Evolutionary conservation across 345 rosid species (phyloP).

Genomic region (Brassica rapa): DNA sequence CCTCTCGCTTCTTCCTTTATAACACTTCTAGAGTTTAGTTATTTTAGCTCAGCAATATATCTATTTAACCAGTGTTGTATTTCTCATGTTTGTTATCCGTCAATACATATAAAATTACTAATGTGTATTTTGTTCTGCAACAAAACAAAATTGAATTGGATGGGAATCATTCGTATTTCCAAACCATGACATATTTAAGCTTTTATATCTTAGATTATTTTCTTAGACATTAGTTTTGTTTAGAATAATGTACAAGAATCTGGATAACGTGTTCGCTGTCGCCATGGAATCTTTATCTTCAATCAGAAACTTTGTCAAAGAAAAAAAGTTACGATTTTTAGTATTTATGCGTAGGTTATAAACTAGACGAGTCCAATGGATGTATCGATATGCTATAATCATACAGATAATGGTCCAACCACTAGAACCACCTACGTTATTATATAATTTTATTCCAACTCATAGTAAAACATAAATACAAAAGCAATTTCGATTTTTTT

Average conservation of each 20-base stretch:
- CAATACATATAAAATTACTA: neutral
- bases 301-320: slow-evolving; percentile 27
- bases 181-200: neutral
- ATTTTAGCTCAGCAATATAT: neutral
- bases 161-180: neutral
- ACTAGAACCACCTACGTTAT: slow-evolving; percentile 32
- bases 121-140: neutral
- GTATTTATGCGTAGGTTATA: slow-evolving; percentile 6
- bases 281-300: slow-evolving; percentile 32
- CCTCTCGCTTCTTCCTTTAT: neutral
- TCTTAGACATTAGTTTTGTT: slow-evolving; percentile 7
- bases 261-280: slow-evolving; percentile 34
- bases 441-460: neutral
- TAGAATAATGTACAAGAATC: slow-evolving; percentile 18
- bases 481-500: neutral
- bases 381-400: neutral
- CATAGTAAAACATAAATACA: neutral
- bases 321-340: neutral
- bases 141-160: neutral
- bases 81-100: neutral
- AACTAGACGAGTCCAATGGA: neutral
- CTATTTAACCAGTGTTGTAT: neutral
- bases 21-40: neutral
- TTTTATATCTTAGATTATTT: neutral
- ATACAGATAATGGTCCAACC: slow-evolving; percentile 27